Evolutionary conservation across 345 rosid species (phyloP).

Genomic region (Pistacia vera): DNA sequence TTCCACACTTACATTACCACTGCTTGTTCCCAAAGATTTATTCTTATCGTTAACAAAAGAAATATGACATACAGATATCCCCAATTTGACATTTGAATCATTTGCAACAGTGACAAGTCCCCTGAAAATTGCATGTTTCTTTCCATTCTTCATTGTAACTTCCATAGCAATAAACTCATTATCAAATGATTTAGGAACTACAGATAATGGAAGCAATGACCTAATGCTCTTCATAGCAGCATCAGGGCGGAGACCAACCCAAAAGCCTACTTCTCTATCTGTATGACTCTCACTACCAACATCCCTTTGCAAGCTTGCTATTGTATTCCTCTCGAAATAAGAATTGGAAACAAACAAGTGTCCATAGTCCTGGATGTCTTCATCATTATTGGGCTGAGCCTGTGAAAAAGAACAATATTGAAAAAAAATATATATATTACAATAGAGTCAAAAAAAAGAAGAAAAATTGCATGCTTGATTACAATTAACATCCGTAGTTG

Average conservation of each 20-base stretch:
- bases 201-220: slow-evolving; percentile 80
- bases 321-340: slow-evolving; percentile 69
- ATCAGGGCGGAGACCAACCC: slow-evolving; percentile 69
- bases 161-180: slow-evolving; percentile 82
- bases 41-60: slow-evolving; percentile 34
- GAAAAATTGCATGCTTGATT: background rate
- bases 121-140: slow-evolving; percentile 91
- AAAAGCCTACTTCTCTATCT: slow-evolving; percentile 81
- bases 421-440: background rate
- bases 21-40: slow-evolving; percentile 43
- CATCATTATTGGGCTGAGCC: slow-evolving; percentile 50
- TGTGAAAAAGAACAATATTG: slow-evolving; percentile 25
- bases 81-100: slow-evolving; percentile 84
- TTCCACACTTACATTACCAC: slow-evolving; percentile 42
- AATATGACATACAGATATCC: slow-evolving; percentile 54
- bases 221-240: slow-evolving; percentile 84
- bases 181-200: slow-evolving; percentile 68
- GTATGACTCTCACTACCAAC: slow-evolving; percentile 40
- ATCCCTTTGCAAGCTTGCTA: slow-evolving; percentile 56
- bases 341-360: slow-evolving; percentile 70
- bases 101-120: slow-evolving; percentile 79
- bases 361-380: slow-evolving; percentile 60
- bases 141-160: slow-evolving; percentile 84
- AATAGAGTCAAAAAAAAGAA: background rate
- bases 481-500: slow-evolving; percentile 4